Evolutionary conservation across 495 filamentous ascomycete genomes (phyloP), one percentile per base, ranked within the genome.

Genomic region (Mycothermus thermophilus): DNA sequence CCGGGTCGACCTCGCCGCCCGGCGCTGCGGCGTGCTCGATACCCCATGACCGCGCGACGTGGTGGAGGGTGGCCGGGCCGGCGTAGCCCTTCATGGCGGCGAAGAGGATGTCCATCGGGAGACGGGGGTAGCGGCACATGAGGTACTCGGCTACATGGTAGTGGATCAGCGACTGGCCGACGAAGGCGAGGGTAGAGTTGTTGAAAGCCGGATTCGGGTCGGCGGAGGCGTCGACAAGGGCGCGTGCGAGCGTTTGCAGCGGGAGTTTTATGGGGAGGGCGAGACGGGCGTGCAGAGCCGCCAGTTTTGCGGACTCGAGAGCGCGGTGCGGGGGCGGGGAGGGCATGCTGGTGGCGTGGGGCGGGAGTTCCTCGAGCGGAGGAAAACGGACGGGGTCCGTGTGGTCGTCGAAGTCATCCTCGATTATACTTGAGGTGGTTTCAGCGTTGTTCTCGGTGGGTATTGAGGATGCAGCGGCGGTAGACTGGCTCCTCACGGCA

Each of bases 271-370:
- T 65, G 20, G 87, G 77, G 39, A 97, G 77, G 34, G 74, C 74
- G 30, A 97, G 78, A 50, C 90, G 86, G 50, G 86, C 80, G 59
- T 94, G 87, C 21, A 97, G 76, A 37, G 90, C 85, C 42, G 87
- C 75, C 50, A 97, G 81, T 64, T 94, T 94, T 37, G 88, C 77
- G 34, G 90, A 95, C 40, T 62, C 50, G 35, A 66, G 55, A n/a
- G 86, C 79, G 42, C 64, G 65, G 44, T 71, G 63, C 38, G 77
- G 72, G 37, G 67, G 71, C 43, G 79, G 85, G 50, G 81, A 86
- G 40, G 81, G 72, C 22, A 47, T 37, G 27, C 21, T 35, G 17
- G 42, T 37, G 27, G 36, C 38, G 11, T 34, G 12, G 7, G 42
- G 43, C n/a, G 42, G 47, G n/a, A 54, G 37, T 11, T 23, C 41